Conservation (phyloP, 139 green algal species). For the Deuterostichococcus epilithicus region DNA sequence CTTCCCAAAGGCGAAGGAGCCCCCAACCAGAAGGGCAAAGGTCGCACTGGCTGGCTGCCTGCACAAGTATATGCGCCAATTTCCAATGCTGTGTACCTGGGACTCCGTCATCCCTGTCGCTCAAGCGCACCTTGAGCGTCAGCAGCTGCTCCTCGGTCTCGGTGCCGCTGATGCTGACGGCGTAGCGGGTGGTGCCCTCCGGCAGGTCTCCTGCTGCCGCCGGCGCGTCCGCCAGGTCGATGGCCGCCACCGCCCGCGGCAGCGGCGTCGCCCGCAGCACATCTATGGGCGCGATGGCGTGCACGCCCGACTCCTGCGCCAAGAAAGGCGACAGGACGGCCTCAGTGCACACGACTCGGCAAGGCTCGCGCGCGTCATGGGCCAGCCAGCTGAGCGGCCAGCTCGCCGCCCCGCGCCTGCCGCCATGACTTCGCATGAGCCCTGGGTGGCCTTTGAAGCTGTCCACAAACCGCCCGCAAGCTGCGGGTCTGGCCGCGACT, state of each 20-base stretch:
- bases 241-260: constrained; percentile 73
- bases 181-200: constrained; percentile 67
- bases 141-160: constrained; percentile 76
- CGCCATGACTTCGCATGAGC: no score
- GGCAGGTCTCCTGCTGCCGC: constrained; percentile 46
- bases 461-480: no score
- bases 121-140: constrained; percentile 32
- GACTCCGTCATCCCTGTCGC: no score
- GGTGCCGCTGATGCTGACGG: constrained; percentile 77
- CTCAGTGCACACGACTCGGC: constrained; percentile 19
- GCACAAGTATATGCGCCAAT: no score
- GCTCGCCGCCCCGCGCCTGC: no score
- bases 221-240: constrained; percentile 54
- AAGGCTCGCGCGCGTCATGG: not conserved
- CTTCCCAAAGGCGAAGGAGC: no score
- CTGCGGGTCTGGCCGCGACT: no score
- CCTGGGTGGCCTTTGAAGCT: no score
- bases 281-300: constrained; percentile 73
- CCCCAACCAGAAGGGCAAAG: no score
- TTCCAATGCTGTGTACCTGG: no score
- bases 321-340: not conserved
- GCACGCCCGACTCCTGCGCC: constrained; percentile 69
- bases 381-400: not conserved
- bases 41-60: no score
- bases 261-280: constrained; percentile 71